A percentile compares a stretch with the other conserved stretches of the same genome.
Evolutionary conservation across 2,329 filamentous ascomycete genomes (phyloP).

Genomic region (Ceratocystis destructans): DNA sequence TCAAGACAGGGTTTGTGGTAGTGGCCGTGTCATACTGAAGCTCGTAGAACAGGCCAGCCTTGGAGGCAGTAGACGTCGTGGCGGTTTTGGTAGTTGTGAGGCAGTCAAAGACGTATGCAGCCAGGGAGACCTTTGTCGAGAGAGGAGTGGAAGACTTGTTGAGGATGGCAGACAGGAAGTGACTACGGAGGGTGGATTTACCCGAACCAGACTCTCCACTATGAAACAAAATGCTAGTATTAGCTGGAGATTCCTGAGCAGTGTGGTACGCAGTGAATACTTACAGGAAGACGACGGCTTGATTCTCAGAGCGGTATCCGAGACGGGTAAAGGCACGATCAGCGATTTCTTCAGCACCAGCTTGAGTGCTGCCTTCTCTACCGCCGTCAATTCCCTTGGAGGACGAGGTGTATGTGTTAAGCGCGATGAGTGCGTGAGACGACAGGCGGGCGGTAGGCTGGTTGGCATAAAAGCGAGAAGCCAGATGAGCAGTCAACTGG

Average conservation of each 20-base stretch:
- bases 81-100: constrained; percentile 94
- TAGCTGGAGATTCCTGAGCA: neutral
- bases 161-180: constrained; percentile 72
- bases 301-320: constrained; percentile 80
- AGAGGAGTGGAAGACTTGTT: constrained; percentile 84
- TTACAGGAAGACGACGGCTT: constrained; percentile 85
- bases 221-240: constrained; percentile 5
- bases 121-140: constrained; percentile 83
- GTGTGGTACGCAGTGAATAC: constrained; percentile 28
- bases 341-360: constrained; percentile 83
- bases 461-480: constrained; percentile 81
- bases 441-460: constrained; percentile 79
- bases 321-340: constrained; percentile 72
- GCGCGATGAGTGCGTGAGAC: constrained; percentile 75
- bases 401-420: constrained; percentile 91
- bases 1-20: constrained; percentile 68
- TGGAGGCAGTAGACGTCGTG: constrained; percentile 89
- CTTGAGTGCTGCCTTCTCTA: constrained; percentile 84
- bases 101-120: constrained; percentile 89
- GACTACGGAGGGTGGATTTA: constrained; percentile 87
- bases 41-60: constrained; percentile 89
- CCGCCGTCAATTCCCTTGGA: constrained; percentile 78
- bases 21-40: constrained; percentile 90
- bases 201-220: constrained; percentile 93
- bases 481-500: constrained; percentile 67